Evolutionary conservation across 768 basidiomycete species (phyloP), one percentile per base, ranked within the genome.

Genomic region (Mycena metata): DNA sequence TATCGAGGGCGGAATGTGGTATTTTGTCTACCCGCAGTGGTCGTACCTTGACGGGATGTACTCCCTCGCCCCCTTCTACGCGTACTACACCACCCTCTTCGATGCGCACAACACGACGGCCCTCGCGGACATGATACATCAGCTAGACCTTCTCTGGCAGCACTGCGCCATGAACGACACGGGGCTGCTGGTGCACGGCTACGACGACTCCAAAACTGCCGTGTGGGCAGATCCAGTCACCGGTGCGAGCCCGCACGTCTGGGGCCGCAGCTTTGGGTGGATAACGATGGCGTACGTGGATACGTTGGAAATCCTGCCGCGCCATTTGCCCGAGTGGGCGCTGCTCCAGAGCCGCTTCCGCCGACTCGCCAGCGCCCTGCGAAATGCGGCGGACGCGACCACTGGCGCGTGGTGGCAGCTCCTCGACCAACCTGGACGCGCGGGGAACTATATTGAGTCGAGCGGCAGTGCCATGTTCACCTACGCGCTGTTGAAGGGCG

Each of bases 361-460:
- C 6, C 13, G 17, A 5, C 64, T 77, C 23, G 71, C 72, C 3
- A 47, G 59, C 16, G 67, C 68, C 9, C 9, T 76, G 6, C 52
- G 39, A 30, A 17, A 7, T 13, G 69, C 69, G 0, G 75, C 54
- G 17, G 76, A 76, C 47, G 24, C 63, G n/a, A 16, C 42, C 7
- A 70, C 69, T 3, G 73, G 71, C 17, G 76, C 57, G 16, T 77
- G 76, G 76, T 77, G 76, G 76, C 75, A 75, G 61, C 66, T 77
- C 39, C 45, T 76, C 24, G 70, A 64, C 45, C 72, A 76, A 54
- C 75, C 76, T 0, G 76, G 73, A 3, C 73, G 76, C 26, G 54
- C 60, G 58, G 72, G 71, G n/a, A 77, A 77, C 65, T 76, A 76
- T 47, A 71, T 77, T 62, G 76, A 77, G 74, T 69, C 67, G 57